Base-by-base conservation (phyloP, 1,139 yeast genomes). In the Candida sp. region DNA sequence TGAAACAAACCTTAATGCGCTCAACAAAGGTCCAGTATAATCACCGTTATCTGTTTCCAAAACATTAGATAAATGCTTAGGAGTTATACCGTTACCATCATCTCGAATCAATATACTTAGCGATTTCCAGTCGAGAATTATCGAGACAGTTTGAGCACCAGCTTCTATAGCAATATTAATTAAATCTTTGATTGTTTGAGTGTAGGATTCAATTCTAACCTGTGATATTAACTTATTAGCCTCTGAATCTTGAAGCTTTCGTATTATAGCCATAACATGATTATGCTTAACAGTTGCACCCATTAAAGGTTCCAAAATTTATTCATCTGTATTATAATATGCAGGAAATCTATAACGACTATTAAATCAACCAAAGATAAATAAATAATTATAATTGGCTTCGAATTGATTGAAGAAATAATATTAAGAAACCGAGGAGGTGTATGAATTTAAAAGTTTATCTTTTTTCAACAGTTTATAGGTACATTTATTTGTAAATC, bases 91-190 rank as follows among this genome's bases (percentile, higher is more conserved):
- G 2, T 58, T 43, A 0, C 98, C 98, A 58, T 89, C 80, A 57
- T 91, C 98, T 3, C 77, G 70, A 9, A 90, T 79, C 43, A 77
- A 81, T 1, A 88, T 64, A 46, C 84, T 93, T 15, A 74, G 56
- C 1, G 67, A 56, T 1, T 82, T 81, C 21, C 82, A 82, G 55
- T 85, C 85, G 8, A 84, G 75, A 15, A 78, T 63, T 2, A 91
- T 72, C 29, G 74, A 81, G n/a, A 91, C 73, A n/a, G 68, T 57
- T 1, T 80, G 66, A 9, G 95, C 78, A 0, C 77, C 73, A 0
- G 97, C 91, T 60, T 90, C 97, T 1, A 89, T 67, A 11, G 91
- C 73, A 64, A 90, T 90, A 57, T 87, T 95, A 40, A 91, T 61
- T 58, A 91, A 66, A 56, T 88, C 96, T 51, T 83, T 80, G 21